Percentiles rank a stretch among this genome's conserved stretches.
Evolutionary conservation across 1,284 basidiomycete genomes (phyloP).

Genomic region (Xerocomus amazonicus): DNA sequence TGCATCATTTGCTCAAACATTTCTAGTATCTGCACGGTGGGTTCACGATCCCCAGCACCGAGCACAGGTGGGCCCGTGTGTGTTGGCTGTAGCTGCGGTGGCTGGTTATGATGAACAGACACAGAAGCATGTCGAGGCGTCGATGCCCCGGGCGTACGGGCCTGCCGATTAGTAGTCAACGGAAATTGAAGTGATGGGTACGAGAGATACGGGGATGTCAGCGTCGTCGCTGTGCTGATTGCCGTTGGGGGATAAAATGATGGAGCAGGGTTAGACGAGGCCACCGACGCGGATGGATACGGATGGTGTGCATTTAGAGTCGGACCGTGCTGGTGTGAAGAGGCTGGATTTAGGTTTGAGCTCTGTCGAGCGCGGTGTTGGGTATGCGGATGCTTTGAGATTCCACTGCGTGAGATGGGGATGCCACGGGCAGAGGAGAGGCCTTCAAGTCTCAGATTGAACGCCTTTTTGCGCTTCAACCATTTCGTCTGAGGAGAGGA

Average conservation of each 20-base stretch:
- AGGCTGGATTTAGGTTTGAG: slow-evolving; percentile 32
- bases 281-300: slow-evolving; percentile 14
- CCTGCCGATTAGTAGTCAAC: slow-evolving; percentile 12
- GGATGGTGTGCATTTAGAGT: slow-evolving; percentile 20
- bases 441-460: slow-evolving; percentile 46
- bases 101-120: slow-evolving; percentile 12
- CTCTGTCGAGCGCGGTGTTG: slow-evolving; percentile 32
- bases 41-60: slow-evolving; percentile 34
- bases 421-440: slow-evolving; percentile 34
- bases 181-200: slow-evolving; percentile 30
- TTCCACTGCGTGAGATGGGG: slow-evolving; percentile 23
- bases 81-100: slow-evolving; percentile 14
- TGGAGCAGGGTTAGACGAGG: slow-evolving; percentile 12
- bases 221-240: slow-evolving; percentile 20
- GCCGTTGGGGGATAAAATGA: slow-evolving; percentile 30
- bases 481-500: slow-evolving; percentile 36
- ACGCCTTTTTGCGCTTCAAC: slow-evolving; percentile 45
- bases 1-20: slow-evolving; percentile 71
- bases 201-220: slow-evolving; percentile 31
- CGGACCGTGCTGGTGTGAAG: slow-evolving; percentile 23
- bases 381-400: slow-evolving; percentile 24
- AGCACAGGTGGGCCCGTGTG: slow-evolving; percentile 26
- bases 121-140: slow-evolving; percentile 13
- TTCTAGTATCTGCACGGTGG: slow-evolving; percentile 54
- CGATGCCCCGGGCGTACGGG: slow-evolving; percentile 14